phyloP scores from a whole-genome alignment of 2,329 filamentous ascomycete species.

The Aureobasidium sp. region DNA sequence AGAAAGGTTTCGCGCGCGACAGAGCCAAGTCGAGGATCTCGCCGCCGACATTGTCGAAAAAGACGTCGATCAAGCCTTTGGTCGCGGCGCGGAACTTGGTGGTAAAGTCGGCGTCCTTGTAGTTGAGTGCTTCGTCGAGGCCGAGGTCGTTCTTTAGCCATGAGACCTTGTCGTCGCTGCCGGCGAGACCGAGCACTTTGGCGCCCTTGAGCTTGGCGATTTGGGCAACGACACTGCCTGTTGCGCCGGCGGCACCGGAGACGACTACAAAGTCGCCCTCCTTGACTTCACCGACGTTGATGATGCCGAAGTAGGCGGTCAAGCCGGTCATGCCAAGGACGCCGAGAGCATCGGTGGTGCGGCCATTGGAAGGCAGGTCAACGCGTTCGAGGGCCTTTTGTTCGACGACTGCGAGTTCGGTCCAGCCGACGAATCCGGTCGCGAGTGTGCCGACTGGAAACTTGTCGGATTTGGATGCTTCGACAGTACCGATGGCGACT shows the following conservation, averaged over 20 bases:
- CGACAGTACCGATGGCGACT: constrained; percentile 31
- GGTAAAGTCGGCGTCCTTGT: constrained; percentile 58
- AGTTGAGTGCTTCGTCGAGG: constrained; percentile 62
- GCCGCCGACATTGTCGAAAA: constrained; percentile 63
- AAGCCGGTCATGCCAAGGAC: constrained; percentile 57
- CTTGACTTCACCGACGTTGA: constrained; percentile 60
- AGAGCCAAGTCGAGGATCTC: constrained; percentile 63
- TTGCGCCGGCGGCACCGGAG: constrained; percentile 70
- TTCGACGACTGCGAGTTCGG: constrained; percentile 34
- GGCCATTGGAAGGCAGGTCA: constrained; percentile 19
- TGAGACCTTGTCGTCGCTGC: constrained; percentile 58
- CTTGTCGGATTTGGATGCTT: constrained; percentile 29
- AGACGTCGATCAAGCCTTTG: constrained; percentile 44
- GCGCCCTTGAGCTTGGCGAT: constrained; percentile 67
- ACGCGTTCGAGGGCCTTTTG: constrained; percentile 16
- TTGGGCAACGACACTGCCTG: constrained; percentile 68
- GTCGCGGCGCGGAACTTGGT: constrained; percentile 41
- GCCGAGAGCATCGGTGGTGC: constrained; percentile 25
- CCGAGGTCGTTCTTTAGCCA: constrained; percentile 56
- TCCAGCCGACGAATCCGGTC: constrained; percentile 31
- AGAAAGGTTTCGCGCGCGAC: constrained; percentile 49
- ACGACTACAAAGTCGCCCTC: constrained; percentile 69
- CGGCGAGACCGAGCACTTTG: constrained; percentile 59
- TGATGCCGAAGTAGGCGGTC: constrained; percentile 70
- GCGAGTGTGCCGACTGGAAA: constrained; percentile 33